Evolutionary conservation across 495 filamentous ascomycete species (phyloP).

Genomic region (Aspergillus indologenus): DNA sequence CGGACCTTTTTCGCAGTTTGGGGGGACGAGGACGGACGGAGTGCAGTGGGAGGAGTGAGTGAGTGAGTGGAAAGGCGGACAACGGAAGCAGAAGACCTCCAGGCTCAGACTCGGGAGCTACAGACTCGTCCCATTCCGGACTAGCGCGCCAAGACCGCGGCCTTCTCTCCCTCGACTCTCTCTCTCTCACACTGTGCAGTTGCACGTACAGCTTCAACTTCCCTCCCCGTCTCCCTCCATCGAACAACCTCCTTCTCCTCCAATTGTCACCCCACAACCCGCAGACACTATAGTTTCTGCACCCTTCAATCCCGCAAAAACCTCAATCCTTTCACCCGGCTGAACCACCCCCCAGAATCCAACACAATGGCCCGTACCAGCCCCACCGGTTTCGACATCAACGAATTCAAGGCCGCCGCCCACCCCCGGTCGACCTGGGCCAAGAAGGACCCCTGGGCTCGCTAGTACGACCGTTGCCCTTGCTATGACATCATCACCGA

Average conservation of each 20-base stretch:
- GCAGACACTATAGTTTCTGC: conserved; percentile 11
- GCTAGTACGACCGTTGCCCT: conserved; percentile 51
- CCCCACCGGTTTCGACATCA: conserved; percentile 81
- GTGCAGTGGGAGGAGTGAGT: background rate
- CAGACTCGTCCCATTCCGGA: conserved; percentile 22
- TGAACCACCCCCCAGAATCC: conserved; percentile 2
- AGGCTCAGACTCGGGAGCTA: too few species aligned
- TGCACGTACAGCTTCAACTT: conserved; percentile 24
- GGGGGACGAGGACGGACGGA: too few species aligned
- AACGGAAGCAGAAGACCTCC: too few species aligned
- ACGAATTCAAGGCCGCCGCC: conserved; percentile 66
- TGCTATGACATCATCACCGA: background rate
- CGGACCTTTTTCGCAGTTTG: too few species aligned
- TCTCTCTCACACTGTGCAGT: background rate
- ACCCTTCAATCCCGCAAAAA: too few species aligned
- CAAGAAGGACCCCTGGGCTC: conserved; percentile 83
- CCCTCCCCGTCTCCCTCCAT: conserved; percentile 4
- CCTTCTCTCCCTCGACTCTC: conserved; percentile 7
- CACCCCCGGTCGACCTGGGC: conserved; percentile 52
- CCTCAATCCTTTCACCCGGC: too few species aligned
- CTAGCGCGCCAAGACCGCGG: conserved; percentile 33
- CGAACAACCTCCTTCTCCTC: background rate
- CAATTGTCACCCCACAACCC: conserved; percentile 16
- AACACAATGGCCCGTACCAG: conserved; percentile 55
- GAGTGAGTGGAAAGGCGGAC: background rate